Evolutionary conservation across 176 grass and related monocot genomes (phyloP).

Genomic region (Aegilops longissima): DNA sequence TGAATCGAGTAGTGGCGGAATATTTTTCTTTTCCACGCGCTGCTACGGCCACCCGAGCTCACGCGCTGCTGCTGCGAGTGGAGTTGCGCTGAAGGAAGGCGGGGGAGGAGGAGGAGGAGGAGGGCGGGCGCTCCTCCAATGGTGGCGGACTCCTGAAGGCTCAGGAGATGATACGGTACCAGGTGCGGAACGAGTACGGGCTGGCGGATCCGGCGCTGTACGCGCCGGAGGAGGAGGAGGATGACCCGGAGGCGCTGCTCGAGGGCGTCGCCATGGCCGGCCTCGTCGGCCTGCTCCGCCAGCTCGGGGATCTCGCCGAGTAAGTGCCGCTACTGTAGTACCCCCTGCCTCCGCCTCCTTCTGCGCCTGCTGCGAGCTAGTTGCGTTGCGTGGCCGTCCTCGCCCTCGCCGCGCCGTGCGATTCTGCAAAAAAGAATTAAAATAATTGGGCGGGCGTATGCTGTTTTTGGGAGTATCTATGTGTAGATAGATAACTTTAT

Average conservation of each 20-base stretch:
- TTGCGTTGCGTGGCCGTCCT: neutral
- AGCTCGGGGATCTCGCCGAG: conserved; percentile 97
- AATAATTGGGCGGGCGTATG: neutral
- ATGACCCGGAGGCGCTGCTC: conserved; percentile 94
- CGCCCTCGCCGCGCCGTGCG: neutral
- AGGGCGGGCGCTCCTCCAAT: neutral
- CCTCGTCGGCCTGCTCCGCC: conserved; percentile 83
- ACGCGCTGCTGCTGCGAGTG: neutral
- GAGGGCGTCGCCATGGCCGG: conserved; percentile 97
- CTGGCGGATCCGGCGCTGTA: conserved; percentile 70
- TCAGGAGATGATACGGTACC: conserved; percentile 75
- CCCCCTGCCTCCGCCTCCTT: too few species aligned
- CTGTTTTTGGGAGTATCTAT: neutral
- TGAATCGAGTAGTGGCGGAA: neutral
- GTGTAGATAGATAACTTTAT: neutral
- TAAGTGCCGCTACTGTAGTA: conserved; percentile 34
- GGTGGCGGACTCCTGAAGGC: conserved; percentile 43
- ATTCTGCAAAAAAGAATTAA: neutral
- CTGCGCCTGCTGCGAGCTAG: too few species aligned
- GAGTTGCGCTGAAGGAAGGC: neutral
- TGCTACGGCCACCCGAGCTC: conserved; percentile 35
- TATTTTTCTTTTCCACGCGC: conserved; percentile 1
- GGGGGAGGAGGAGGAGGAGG: neutral
- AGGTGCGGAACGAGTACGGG: conserved; percentile 88
- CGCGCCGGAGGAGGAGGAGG: conserved; percentile 58